These are phyloP conservation scores for Chrysanthemum lavandulifolium DNA, from an alignment of 129 eudicot species.

Conservation along the genomic window DNA sequence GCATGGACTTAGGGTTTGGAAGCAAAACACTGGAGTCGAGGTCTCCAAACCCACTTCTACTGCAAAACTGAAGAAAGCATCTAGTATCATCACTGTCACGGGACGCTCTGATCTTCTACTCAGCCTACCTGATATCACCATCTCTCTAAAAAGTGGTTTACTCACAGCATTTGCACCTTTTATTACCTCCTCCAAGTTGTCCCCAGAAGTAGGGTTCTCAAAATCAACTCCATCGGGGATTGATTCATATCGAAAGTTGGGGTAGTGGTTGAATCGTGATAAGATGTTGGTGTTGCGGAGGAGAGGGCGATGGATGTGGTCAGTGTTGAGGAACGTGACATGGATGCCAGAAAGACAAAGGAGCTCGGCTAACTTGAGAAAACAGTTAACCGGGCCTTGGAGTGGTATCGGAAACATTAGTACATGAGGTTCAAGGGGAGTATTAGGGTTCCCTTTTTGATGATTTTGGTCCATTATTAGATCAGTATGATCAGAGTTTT, in stretches of 20 bases:
- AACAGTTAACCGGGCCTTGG: constrained; percentile 60
- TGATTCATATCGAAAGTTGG: constrained; percentile 35
- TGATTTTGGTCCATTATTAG: constrained; percentile 20
- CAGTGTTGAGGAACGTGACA: constrained; percentile 59
- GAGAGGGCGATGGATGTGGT: constrained; percentile 46
- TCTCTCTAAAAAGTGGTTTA: constrained; percentile 33
- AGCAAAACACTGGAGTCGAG: constrained; percentile 39
- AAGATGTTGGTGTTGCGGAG: constrained; percentile 31
- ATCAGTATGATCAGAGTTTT: background rate
- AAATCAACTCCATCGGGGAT: constrained; percentile 46
- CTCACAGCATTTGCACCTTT: constrained; percentile 18
- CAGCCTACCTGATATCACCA: constrained; percentile 35
- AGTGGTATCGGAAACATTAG: constrained; percentile 62
- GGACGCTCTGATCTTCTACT: constrained; percentile 30
- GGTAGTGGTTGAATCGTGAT: constrained; percentile 37
- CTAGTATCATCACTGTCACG: constrained; percentile 39
- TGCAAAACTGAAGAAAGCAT: constrained; percentile 39
- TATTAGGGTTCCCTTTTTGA: background rate
- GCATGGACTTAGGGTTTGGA: constrained; percentile 40
- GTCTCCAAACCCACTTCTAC: constrained; percentile 35
- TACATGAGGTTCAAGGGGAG: constrained; percentile 34
- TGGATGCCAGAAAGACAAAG: constrained; percentile 41
- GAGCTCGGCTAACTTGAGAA: constrained; percentile 69
- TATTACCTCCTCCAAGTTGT: constrained; percentile 25
- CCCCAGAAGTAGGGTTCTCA: constrained; percentile 36